These are phyloP conservation scores for Coemansia javaensis DNA, from an alignment of 192 early-diverging fungal species.

Conservation along the genomic window DNA sequence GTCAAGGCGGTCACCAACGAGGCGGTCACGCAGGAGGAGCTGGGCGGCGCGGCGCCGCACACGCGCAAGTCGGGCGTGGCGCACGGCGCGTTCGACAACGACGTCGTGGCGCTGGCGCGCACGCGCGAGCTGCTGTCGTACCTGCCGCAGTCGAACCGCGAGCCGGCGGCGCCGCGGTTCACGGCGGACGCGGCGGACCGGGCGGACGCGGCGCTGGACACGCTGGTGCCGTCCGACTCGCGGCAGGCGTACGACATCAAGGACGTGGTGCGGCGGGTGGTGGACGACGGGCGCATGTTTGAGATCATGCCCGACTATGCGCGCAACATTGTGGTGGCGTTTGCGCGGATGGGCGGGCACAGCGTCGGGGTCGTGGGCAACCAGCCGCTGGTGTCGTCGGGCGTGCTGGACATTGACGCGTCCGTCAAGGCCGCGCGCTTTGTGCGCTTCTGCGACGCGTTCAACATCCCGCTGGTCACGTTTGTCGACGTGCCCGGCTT, in stretches of 20 bases:
- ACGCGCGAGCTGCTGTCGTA: conserved; percentile 85
- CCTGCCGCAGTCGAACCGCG: conserved; percentile 79
- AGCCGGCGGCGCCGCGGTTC: conserved; percentile 56
- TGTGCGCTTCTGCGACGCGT: conserved; percentile 95
- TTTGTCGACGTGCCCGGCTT: conserved; percentile 97
- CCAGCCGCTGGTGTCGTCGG: conserved; percentile 92
- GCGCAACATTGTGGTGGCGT: conserved; percentile 87
- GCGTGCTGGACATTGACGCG: conserved; percentile 91
- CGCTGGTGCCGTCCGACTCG: conserved; percentile 85
- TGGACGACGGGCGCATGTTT: conserved; percentile 81
- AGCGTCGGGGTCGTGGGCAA: conserved; percentile 90
- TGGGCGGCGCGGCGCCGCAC: conserved; percentile 88
- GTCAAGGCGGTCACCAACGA: conserved; percentile 96
- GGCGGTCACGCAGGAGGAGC: conserved; percentile 87
- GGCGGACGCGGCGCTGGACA: conserved; percentile 73
- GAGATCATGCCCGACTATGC: conserved; percentile 92
- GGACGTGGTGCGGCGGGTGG: conserved; percentile 73
- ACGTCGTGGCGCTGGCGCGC: conserved; percentile 76
- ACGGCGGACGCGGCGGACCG: conserved; percentile 64
- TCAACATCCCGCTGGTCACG: conserved; percentile 90
- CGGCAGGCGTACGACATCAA: conserved; percentile 94
- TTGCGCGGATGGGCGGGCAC: conserved; percentile 77
- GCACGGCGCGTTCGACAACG: conserved; percentile 89
- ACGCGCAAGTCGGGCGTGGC: conserved; percentile 90
- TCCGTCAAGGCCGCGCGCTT: conserved; percentile 94